Conservation (phyloP, 352 stramenopile genomes). For the Phytophthora meadii region DNA sequence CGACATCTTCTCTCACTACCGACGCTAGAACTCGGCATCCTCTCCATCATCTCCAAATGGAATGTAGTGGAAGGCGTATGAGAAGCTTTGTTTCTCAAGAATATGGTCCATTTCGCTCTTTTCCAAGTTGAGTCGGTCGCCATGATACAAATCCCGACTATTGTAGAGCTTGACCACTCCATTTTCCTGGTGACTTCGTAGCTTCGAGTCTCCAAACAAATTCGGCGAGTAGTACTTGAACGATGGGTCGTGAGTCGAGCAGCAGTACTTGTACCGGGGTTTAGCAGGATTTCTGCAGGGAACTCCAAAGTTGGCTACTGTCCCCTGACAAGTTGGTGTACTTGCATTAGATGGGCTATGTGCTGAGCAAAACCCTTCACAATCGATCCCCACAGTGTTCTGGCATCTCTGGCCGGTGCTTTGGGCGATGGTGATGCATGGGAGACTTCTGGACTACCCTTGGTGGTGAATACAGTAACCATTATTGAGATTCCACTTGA, state of each 20-base stretch:
- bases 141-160: constrained; percentile 38
- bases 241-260: constrained; percentile 32
- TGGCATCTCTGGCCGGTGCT: constrained; percentile 24
- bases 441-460: background rate
- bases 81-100: constrained; percentile 49
- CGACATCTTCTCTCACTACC: constrained; percentile 25
- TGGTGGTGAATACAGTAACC: constrained; percentile 6
- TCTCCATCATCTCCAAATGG: constrained; percentile 6
- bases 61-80: constrained; percentile 33
- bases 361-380: constrained; percentile 17
- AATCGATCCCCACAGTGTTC: constrained; percentile 26
- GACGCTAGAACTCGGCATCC: constrained; percentile 10
- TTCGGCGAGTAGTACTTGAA: constrained; percentile 26
- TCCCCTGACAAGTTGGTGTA: constrained; percentile 10
- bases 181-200: constrained; percentile 17
- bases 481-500: constrained; percentile 28
- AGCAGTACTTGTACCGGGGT: constrained; percentile 39
- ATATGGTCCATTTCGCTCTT: constrained; percentile 43
- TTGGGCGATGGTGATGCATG: constrained; percentile 24
- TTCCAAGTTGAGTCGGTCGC: constrained; percentile 22
- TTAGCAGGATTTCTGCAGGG: constrained; percentile 28
- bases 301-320: background rate
- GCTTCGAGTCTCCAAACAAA: constrained; percentile 25
- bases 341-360: background rate
- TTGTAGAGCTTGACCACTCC: constrained; percentile 20